Percentiles rank a stretch among this genome's conserved stretches.
Conservation (phyloP, 78 protist species). For the Dictyostelium firmibasis region DNA sequence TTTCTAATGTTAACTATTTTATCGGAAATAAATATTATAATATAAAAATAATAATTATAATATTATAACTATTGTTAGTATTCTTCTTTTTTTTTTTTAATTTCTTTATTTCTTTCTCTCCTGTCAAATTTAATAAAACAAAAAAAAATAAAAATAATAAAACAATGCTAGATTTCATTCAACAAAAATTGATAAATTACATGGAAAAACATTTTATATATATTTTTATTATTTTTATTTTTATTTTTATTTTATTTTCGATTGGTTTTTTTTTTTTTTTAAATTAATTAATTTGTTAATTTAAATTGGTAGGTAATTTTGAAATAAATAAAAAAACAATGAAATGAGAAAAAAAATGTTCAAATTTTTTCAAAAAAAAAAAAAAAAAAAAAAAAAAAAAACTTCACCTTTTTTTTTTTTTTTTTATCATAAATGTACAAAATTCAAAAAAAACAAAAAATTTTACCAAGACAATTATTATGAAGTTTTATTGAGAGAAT, state of each 20-base stretch:
- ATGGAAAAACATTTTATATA: conserved; percentile 2
- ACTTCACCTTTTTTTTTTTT: no score
- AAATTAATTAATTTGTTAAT: background rate
- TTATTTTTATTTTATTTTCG: background rate
- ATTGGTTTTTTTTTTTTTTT: no score
- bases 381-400: background rate
- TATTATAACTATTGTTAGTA: no score
- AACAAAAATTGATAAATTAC: background rate
- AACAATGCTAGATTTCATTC: no score
- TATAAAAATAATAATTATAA: no score
- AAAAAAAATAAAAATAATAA: background rate
- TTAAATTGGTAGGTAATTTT: background rate
- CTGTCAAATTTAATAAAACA: no score
- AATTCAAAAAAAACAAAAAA: background rate
- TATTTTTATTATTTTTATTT: no score
- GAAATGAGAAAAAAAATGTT: background rate
- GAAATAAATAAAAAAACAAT: background rate
- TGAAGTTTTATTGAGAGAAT: no score
- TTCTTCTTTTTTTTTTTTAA: no score
- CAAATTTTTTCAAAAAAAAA: background rate
- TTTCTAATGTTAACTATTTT: conserved; percentile 76
- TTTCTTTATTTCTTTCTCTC: no score
- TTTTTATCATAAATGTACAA: background rate
- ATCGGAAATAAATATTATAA: no score
- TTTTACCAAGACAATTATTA: no score